Evolutionary conservation across 139 green algal species (phyloP).

Genomic region (Closterium sp.): DNA sequence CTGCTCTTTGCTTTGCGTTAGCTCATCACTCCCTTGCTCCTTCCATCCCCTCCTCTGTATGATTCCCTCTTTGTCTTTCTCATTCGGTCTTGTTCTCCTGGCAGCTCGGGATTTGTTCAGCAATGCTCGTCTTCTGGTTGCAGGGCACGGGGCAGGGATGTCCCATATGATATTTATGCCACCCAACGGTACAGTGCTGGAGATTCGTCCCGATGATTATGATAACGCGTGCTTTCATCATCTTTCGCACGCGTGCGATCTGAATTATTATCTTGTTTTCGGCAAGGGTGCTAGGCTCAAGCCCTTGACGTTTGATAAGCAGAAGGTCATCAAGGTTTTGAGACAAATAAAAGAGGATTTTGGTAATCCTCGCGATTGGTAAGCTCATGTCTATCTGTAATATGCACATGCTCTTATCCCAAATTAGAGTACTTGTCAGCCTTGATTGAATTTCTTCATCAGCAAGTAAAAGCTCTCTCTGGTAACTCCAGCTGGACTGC

Average conservation of each 20-base stretch:
- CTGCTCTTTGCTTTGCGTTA: too few species aligned
- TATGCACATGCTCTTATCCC: too few species aligned
- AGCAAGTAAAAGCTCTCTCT: too few species aligned
- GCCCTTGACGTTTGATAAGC: not conserved
- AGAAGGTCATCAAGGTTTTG: not conserved
- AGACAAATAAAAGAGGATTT: not conserved
- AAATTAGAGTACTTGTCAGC: too few species aligned
- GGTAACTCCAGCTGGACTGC: too few species aligned
- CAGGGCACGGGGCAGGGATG: not conserved
- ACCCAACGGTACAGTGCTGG: not conserved
- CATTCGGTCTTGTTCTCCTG: not conserved
- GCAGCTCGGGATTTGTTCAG: not conserved
- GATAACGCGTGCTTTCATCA: not conserved
- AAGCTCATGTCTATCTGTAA: not conserved
- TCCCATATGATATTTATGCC: slow-evolving; percentile 3
- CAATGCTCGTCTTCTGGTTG: not conserved
- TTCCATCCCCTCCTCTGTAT: too few species aligned
- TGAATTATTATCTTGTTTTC: slow-evolving; percentile 7
- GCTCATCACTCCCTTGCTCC: too few species aligned
- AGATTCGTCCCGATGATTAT: not conserved
- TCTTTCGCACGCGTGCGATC: not conserved
- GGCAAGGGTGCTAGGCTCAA: not conserved
- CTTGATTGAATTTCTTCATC: too few species aligned
- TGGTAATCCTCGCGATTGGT: not conserved
- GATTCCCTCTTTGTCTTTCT: too few species aligned